A percentile compares a stretch with the other conserved stretches of the same genome.
These are phyloP conservation scores for Thalassia testudinum DNA, from an alignment of 116 monocot species.

Conservation along the genomic window DNA sequence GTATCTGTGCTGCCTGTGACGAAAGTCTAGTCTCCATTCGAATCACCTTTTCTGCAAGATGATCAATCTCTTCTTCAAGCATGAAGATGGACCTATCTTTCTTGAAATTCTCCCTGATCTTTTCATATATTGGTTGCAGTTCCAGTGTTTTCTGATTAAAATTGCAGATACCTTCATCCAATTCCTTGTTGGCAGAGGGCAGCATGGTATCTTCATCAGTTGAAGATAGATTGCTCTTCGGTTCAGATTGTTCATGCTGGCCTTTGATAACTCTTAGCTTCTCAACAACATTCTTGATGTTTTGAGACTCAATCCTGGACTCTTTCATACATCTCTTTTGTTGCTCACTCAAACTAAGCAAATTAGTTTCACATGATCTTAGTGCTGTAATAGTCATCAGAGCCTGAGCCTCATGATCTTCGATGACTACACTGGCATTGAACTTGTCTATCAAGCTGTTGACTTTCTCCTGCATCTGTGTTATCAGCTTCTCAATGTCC, in stretches of 20 bases:
- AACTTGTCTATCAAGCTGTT: slow-evolving; percentile 42
- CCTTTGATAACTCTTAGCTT: slow-evolving; percentile 27
- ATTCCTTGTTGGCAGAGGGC: not conserved
- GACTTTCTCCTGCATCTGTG: slow-evolving; percentile 51
- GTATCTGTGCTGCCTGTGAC: slow-evolving; percentile 43
- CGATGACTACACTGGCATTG: slow-evolving; percentile 23
- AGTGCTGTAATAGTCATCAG: slow-evolving; percentile 59
- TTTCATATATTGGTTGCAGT: slow-evolving; percentile 20
- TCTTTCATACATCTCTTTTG: slow-evolving; percentile 31
- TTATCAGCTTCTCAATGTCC: slow-evolving; percentile 55
- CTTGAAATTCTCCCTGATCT: slow-evolving; percentile 34
- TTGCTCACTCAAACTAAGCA: slow-evolving; percentile 31
- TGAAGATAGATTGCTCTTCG: not conserved
- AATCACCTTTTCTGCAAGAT: slow-evolving; percentile 46
- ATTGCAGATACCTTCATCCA: slow-evolving; percentile 5
- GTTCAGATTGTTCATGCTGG: not conserved
- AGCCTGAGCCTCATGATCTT: slow-evolving; percentile 67
- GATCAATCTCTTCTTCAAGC: slow-evolving; percentile 53
- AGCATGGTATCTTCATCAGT: not conserved
- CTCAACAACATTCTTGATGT: slow-evolving; percentile 26
- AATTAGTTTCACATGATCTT: slow-evolving; percentile 47
- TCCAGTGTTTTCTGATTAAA: slow-evolving; percentile 21
- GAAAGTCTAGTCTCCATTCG: slow-evolving; percentile 33
- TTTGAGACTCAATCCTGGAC: slow-evolving; percentile 21
- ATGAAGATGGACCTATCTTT: slow-evolving; percentile 12